These are phyloP conservation scores for Aureobasidium sp. DNA, from an alignment of 2,329 filamentous ascomycete species.

Conservation along the genomic window DNA sequence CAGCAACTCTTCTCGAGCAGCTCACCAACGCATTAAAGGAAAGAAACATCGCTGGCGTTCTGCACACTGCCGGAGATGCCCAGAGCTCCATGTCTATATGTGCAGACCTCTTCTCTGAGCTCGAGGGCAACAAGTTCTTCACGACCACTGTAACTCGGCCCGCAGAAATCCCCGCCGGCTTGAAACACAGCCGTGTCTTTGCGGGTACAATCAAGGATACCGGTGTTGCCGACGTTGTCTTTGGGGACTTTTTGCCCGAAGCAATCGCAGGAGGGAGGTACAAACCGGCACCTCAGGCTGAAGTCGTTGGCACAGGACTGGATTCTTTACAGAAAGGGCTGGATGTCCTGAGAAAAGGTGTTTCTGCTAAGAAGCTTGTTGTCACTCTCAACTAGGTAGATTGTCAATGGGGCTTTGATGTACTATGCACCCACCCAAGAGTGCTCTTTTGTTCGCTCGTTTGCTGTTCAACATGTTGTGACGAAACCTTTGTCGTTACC, in stretches of 20 bases:
- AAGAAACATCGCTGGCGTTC: conserved; percentile 17
- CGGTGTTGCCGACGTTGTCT: not conserved
- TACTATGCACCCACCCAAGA: too few relatives aligned
- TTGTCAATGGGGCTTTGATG: too few relatives aligned
- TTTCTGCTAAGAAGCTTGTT: conserved; percentile 20
- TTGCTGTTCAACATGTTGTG: too few relatives aligned
- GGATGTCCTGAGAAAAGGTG: conserved; percentile 17
- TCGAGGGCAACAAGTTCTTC: conserved; percentile 5
- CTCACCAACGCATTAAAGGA: conserved; percentile 15
- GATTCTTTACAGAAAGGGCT: conserved; percentile 17
- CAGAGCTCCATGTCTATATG: not conserved
- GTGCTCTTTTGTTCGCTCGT: too few relatives aligned
- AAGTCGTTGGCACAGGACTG: conserved; percentile 18
- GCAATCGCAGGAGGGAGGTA: conserved; percentile 16
- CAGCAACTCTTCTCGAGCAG: conserved; percentile 26
- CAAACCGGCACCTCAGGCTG: conserved; percentile 16
- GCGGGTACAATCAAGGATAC: conserved; percentile 6
- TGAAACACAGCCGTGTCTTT: conserved; percentile 3
- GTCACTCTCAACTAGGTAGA: conserved; percentile 6
- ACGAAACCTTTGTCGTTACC: too few relatives aligned
- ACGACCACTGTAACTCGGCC: not conserved
- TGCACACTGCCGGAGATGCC: conserved; percentile 11
- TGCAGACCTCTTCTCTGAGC: not conserved
- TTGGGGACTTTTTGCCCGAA: conserved; percentile 15
- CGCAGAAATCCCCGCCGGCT: not conserved